These are phyloP conservation scores for Amphirosellinia nigrospora DNA, from an alignment of 495 filamentous ascomycete genomes.

Conservation along the genomic window DNA sequence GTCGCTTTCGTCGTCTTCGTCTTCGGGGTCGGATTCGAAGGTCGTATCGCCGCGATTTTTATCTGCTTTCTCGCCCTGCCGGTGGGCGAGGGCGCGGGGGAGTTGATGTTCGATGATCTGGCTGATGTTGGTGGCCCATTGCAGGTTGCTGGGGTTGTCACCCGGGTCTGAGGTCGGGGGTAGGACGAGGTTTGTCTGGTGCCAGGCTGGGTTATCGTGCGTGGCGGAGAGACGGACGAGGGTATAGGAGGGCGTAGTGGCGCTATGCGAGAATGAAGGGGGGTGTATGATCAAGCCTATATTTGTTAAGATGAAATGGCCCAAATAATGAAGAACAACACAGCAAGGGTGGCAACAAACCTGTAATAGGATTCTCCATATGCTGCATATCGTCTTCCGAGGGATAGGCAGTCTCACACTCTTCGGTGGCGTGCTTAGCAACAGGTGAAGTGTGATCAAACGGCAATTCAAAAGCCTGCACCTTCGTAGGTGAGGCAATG, in stretches of 20 bases:
- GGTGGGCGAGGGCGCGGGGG: constrained; percentile 35
- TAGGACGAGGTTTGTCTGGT: constrained; percentile 47
- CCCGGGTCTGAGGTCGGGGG: constrained; percentile 32
- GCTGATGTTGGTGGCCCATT: constrained; percentile 50
- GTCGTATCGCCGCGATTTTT: constrained; percentile 12
- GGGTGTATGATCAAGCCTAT: constrained; percentile 53
- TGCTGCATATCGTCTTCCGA: constrained; percentile 21
- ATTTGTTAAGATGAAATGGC: constrained; percentile 1
- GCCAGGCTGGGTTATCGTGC: constrained; percentile 50
- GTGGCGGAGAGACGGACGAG: constrained; percentile 54
- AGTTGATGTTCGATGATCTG: constrained; percentile 47
- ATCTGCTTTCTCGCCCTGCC: neutral
- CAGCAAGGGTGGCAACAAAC: constrained; percentile 30
- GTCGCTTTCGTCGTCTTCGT: constrained; percentile 24
- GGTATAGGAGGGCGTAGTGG: constrained; percentile 45
- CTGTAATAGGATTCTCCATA: constrained; percentile 50
- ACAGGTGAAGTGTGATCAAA: constrained; percentile 30
- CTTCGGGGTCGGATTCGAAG: constrained; percentile 20
- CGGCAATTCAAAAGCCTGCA: constrained; percentile 46
- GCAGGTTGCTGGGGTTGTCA: constrained; percentile 29
- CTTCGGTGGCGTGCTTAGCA: constrained; percentile 37
- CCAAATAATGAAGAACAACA: neutral
- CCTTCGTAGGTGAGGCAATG: constrained; percentile 46
- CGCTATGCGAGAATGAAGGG: constrained; percentile 38
- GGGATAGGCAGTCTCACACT: constrained; percentile 49